Base-by-base conservation (phyloP, 2,329 filamentous ascomycete species). In the Botryotinia convoluta region DNA sequence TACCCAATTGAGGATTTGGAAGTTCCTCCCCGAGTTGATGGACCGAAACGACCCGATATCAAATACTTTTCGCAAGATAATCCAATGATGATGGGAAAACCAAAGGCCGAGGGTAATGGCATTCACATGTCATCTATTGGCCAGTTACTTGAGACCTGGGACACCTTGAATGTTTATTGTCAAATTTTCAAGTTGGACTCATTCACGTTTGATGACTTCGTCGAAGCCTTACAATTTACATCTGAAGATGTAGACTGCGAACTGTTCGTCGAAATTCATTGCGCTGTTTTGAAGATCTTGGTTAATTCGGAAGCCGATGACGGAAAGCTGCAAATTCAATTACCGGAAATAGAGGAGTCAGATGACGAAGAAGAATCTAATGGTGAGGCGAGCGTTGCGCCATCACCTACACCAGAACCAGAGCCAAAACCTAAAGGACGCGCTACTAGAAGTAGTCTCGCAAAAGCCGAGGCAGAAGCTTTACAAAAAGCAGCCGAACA, bases 161-260 rank as follows among this genome's bases (percentile, higher is more conserved):
- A 98, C 78, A 98, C 95, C 0, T 86, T 99, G 48, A 99, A 98
- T 79, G 95, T 99, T n/a, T 98, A 98, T 81, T 97, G 94, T 80
- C 94, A 97, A 79, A 92, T 98, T 29, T 97, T 97, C 80, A 90
- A 93, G 79, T 87, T 99, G 39, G 96, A 99, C 82, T 98, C 95
- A 0, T 99, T 99, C 80, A 98, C 95, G 0, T 97, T 98, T 79
- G 96, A 99, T 81, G 96, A 99, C 81, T 98, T 95, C 79, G 87
- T 97, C 7, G 92, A 98, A 81, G 92, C 95, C 0, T 90, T 99
- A 86, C 88, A 91, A 67, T 91, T 95, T 73, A 88, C 92, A 0
- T 94, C 90, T 0, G 88, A 91, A 48, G 90, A 93, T 35, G 84
- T 89, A 0, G 91, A 92, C 12, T 96, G 96, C 70, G 92, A 98